Evolutionary conservation across 441 rosid species (phyloP).

Genomic region (Gossypium schwendimanii): DNA sequence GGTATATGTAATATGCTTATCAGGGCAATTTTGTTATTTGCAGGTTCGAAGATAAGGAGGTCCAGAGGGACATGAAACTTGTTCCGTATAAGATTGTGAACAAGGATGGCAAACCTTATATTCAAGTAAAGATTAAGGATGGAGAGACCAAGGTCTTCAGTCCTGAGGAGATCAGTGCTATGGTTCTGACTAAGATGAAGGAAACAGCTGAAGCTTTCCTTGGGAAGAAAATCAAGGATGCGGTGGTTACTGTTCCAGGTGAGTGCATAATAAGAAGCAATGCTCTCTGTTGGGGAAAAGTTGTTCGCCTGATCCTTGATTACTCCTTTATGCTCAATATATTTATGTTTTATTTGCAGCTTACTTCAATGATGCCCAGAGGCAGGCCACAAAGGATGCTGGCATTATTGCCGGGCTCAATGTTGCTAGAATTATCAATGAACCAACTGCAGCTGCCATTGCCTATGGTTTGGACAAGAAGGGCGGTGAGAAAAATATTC

Average conservation of each 20-base stretch:
- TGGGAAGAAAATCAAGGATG: constrained; percentile 95
- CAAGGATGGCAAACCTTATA: constrained; percentile 90
- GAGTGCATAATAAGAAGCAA: constrained; percentile 5
- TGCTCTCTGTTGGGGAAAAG: background rate
- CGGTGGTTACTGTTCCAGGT: constrained; percentile 99
- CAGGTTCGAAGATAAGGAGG: constrained; percentile 92
- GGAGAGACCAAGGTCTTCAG: constrained; percentile 93
- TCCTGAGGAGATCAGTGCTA: constrained; percentile 91
- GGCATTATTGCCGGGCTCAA: constrained; percentile 93
- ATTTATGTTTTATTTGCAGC: constrained; percentile 29
- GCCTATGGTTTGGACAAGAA: constrained; percentile 91
- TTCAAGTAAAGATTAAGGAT: constrained; percentile 76
- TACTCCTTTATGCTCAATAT: no score
- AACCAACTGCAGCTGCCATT: constrained; percentile 96
- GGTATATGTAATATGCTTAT: no score
- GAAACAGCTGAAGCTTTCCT: constrained; percentile 98
- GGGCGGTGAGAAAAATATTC: constrained; percentile 94
- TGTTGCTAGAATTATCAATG: constrained; percentile 84
- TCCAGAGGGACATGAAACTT: constrained; percentile 85
- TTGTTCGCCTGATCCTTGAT: background rate
- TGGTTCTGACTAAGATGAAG: constrained; percentile 81
- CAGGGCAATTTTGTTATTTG: background rate
- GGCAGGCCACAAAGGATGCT: constrained; percentile 98
- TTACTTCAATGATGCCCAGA: constrained; percentile 94
- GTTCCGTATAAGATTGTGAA: constrained; percentile 83